phyloP scores from a whole-genome alignment of 164 flowering plant species.

The Chimonanthus salicifolius region DNA sequence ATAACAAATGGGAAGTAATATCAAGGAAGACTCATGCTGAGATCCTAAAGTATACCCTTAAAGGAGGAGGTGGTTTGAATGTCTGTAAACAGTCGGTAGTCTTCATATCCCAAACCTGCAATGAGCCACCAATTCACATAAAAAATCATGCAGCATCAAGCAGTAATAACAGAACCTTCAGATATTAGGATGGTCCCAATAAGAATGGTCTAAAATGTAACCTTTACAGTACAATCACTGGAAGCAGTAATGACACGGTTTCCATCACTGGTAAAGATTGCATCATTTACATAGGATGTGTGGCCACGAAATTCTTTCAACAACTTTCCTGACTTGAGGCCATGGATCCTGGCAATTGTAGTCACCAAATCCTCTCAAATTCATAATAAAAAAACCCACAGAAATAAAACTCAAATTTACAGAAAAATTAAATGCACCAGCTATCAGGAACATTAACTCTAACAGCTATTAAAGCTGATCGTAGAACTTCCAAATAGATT shows the following conservation, averaged over 20 bases:
- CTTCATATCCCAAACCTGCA: conserved; percentile 94
- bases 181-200: neutral
- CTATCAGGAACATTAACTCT: neutral
- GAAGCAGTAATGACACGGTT: conserved; percentile 94
- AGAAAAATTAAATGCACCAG: neutral
- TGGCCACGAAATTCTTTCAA: conserved; percentile 98
- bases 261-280: conserved; percentile 89
- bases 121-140: conserved; percentile 3
- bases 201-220: conserved; percentile 10
- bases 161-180: neutral
- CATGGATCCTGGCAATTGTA: conserved; percentile 70
- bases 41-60: conserved; percentile 48
- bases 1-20: neutral
- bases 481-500: neutral
- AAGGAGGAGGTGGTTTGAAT: conserved; percentile 95
- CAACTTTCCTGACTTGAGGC: conserved; percentile 91
- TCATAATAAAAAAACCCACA: too few species aligned
- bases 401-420: neutral
- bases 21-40: conserved; percentile 3
- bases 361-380: neutral
- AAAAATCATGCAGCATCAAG: neutral
- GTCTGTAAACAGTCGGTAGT: conserved; percentile 92
- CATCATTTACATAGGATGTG: conserved; percentile 88
- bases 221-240: conserved; percentile 98
- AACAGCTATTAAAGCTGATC: neutral